phyloP scores from a whole-genome alignment of 2,329 filamentous ascomycete genomes.

The Aspergillus hortae region DNA sequence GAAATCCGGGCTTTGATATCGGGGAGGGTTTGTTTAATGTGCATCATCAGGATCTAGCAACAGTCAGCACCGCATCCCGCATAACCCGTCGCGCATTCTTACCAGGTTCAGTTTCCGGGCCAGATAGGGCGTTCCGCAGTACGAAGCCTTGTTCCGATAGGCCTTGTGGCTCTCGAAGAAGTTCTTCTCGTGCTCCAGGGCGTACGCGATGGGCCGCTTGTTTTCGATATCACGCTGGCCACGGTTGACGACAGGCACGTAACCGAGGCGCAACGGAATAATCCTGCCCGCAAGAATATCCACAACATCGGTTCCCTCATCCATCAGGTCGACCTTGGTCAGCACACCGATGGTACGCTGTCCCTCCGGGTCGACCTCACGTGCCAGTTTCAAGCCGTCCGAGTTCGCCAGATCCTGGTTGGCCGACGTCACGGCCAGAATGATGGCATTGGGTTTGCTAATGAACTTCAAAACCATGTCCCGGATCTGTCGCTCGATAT shows the following conservation, averaged over 20 bases:
- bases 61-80: slow-evolving; percentile 27
- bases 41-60: slow-evolving; percentile 91
- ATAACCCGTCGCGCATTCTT: background rate
- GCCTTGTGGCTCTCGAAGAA: slow-evolving; percentile 99
- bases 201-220: slow-evolving; percentile 87
- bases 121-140: slow-evolving; percentile 96
- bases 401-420: slow-evolving; percentile 99
- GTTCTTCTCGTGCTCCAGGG: slow-evolving; percentile 88
- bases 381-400: slow-evolving; percentile 90
- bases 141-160: slow-evolving; percentile 96
- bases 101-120: slow-evolving; percentile 91
- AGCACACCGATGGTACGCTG: slow-evolving; percentile 97
- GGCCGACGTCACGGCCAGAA: slow-evolving; percentile 90
- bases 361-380: slow-evolving; percentile 95
- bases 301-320: slow-evolving; percentile 95
- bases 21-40: slow-evolving; percentile 98
- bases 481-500: slow-evolving; percentile 93
- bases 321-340: slow-evolving; percentile 98
- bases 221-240: slow-evolving; percentile 98
- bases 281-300: slow-evolving; percentile 97
- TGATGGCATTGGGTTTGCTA: slow-evolving; percentile 96
- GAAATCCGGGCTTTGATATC: slow-evolving; percentile 97
- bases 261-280: slow-evolving; percentile 89
- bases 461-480: slow-evolving; percentile 99
- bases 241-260: slow-evolving; percentile 96